Base-by-base conservation (phyloP, 306 rosid species). In the Morella rubra region DNA sequence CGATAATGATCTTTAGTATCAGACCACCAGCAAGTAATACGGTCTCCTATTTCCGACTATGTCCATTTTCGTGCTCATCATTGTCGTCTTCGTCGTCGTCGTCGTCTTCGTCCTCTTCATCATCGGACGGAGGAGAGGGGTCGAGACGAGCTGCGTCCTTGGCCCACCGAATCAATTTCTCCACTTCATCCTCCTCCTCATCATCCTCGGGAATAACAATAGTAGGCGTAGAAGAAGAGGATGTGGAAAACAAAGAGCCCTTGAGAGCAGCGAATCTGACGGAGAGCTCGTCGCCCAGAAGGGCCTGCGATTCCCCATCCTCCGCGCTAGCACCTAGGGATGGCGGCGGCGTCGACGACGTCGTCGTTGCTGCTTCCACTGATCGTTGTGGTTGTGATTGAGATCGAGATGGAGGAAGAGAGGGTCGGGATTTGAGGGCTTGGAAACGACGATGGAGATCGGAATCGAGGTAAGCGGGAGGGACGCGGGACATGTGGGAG, bases 111-210 rank as follows among this genome's bases (percentile, higher is more conserved):
- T 69, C 85, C 5, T 76, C 73, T 0, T 82, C 88, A 1, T 77
- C 86, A 16, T 84, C 89, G 44, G 96, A 89, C 1, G 94, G 89
- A 6, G 96, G 93, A 71, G 94, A 90, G 49, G 96, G 96, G 76
- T 93, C 90, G 11, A 93, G 93, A 68, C 97, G 96, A 5, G 89
- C 98, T 3, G 97, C 90, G 75, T 93, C 98, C 79, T 91, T 91
- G 71, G 96, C 98, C 98, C 97, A 93, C 11, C 74, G 86, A 8
- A 90, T 91, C 81, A 93, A 71, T 81, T 84, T 90, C 86, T 86
- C 90, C 54, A 93, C 89, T 49, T 93, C 87, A 65, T 78, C 84
- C 2, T 85, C 93, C 73, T 85, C 91, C 7, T 92, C 89, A 0
- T 87, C 87, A 0, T 73, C 81, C 22, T 1, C 65, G n/a, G 49